phyloP scores from a whole-genome alignment of 345 rosid genomes.

The Eutrema yunnanense region DNA sequence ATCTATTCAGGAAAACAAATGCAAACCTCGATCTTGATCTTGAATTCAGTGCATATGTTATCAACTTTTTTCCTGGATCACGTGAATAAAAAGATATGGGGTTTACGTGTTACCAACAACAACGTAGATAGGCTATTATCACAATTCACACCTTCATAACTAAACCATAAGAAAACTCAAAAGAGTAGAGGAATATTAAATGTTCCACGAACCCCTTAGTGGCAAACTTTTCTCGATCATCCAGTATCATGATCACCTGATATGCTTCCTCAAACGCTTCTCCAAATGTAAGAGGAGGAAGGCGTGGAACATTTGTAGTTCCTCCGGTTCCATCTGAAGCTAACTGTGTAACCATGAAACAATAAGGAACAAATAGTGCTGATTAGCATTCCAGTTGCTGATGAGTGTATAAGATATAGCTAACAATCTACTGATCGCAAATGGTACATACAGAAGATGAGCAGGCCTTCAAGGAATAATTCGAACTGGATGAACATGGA shows the following conservation, averaged over 20 bases:
- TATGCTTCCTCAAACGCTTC: constrained; percentile 76
- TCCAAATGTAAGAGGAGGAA: constrained; percentile 70
- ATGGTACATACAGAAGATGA: constrained; percentile 58
- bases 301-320: constrained; percentile 30
- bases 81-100: constrained; percentile 16
- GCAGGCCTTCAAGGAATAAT: constrained; percentile 47
- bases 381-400: neutral
- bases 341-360: constrained; percentile 34
- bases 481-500: constrained; percentile 26
- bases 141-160: neutral
- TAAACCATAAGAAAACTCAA: neutral
- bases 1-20: neutral
- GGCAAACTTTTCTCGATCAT: constrained; percentile 73
- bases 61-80: constrained; percentile 59
- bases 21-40: constrained; percentile 60
- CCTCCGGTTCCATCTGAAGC: constrained; percentile 29
- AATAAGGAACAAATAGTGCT: neutral
- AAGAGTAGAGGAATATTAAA: neutral
- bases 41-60: constrained; percentile 51
- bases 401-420: neutral
- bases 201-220: constrained; percentile 51
- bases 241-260: constrained; percentile 69
- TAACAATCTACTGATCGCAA: neutral
- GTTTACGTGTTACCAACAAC: constrained; percentile 23
- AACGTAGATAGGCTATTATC: neutral